Percentiles rank a stretch among this genome's conserved stretches.
Evolutionary conservation across 225 moss, liverwort and hornwort genomes (phyloP).

Genomic region (Polytrichum formosum): DNA sequence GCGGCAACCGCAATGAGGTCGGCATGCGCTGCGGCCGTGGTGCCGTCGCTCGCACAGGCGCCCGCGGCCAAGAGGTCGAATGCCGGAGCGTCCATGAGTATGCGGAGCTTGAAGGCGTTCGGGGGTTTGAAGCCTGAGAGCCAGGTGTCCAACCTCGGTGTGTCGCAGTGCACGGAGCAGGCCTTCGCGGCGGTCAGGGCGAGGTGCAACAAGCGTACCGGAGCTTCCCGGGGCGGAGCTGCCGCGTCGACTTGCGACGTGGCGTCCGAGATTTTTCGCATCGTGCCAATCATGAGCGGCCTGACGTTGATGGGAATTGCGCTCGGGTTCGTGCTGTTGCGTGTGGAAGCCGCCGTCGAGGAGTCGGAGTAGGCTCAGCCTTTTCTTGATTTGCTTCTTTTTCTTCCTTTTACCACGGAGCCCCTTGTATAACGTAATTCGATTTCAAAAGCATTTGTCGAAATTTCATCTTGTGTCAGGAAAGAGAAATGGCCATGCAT

Average conservation of each 20-base stretch:
- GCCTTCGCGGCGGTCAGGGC: constrained; percentile 61
- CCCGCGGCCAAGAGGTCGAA: not conserved
- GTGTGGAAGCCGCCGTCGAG: constrained; percentile 86
- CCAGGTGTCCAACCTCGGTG: constrained; percentile 55
- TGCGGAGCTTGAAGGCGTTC: constrained; percentile 67
- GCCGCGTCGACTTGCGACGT: constrained; percentile 62
- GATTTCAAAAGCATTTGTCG: constrained; percentile 11
- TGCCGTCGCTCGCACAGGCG: constrained; percentile 20
- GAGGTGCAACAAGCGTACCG: constrained; percentile 33
- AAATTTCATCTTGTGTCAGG: constrained; percentile 9
- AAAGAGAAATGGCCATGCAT: not conserved
- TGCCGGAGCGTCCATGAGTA: constrained; percentile 16
- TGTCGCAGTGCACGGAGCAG: constrained; percentile 70
- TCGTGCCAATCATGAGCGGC: constrained; percentile 80
- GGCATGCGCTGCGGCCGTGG: constrained; percentile 21
- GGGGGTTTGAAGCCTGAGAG: constrained; percentile 78
- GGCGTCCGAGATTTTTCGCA: constrained; percentile 47
- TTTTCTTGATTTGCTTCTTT: too few relatives aligned
- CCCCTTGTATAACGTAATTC: constrained; percentile 6
- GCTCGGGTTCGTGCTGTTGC: constrained; percentile 80
- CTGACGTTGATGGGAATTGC: constrained; percentile 72
- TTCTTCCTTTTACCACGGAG: too few relatives aligned
- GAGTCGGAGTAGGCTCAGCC: constrained; percentile 64
- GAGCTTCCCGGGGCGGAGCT: constrained; percentile 45
- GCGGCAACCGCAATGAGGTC: constrained; percentile 23